A percentile compares a stretch with the other conserved stretches of the same genome.
Conservation (phyloP, 441 rosid genomes). For the Gossypium armourianum region DNA sequence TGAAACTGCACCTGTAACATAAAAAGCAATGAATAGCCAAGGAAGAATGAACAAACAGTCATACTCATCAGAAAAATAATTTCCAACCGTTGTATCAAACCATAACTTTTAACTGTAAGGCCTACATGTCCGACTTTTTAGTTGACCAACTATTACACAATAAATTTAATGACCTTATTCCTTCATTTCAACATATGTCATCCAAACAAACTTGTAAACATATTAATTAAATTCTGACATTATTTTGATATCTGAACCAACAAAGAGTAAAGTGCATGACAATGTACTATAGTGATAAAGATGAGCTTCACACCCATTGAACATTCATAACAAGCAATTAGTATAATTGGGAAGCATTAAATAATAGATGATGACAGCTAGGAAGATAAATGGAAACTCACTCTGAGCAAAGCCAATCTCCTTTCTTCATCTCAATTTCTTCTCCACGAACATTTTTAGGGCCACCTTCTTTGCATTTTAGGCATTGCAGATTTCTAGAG, state of each 20-base stretch:
- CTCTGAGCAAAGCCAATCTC: constrained; percentile 73
- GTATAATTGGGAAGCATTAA: not conserved
- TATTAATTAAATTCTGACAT: not conserved
- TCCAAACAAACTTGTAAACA: not conserved
- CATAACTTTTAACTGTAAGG: not conserved
- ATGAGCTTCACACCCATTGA: not conserved
- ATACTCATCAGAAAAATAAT: not conserved
- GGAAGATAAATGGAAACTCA: constrained; percentile 27
- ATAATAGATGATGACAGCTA: not conserved
- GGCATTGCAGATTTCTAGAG: constrained; percentile 48
- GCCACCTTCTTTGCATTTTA: constrained; percentile 52
- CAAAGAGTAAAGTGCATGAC: not conserved
- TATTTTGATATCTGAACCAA: not conserved
- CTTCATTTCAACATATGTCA: not conserved
- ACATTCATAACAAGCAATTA: constrained; percentile 1
- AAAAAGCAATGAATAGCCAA: not conserved
- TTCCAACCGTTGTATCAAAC: not conserved
- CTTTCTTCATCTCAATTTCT: constrained; percentile 53
- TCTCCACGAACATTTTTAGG: constrained; percentile 33
- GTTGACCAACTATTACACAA: not conserved
- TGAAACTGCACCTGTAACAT: constrained; percentile 45
- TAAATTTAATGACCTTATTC: not conserved
- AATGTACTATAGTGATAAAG: not conserved
- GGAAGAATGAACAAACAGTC: not conserved
- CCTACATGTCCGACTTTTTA: not conserved